Percentiles rank a stretch among this genome's conserved stretches.
phyloP scores from a whole-genome alignment of 1,139 yeast genomes.

The Debaryomycetaceae sp. region DNA sequence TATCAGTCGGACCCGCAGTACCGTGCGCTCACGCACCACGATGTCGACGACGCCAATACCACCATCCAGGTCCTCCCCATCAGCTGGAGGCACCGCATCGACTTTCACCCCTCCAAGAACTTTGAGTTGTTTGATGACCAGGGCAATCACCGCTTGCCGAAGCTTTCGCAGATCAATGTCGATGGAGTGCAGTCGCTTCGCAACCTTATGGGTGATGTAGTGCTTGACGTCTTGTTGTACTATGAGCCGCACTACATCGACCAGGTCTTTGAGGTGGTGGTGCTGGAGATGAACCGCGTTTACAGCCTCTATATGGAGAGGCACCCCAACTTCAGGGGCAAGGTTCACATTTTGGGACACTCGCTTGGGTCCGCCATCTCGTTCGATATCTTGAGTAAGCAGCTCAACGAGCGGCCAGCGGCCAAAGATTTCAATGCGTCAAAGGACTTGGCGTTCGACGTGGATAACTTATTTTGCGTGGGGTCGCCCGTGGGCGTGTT shows the following conservation, averaged over 20 bases:
- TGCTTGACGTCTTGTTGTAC: slow-evolving; percentile 77
- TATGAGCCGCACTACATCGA: slow-evolving; percentile 72
- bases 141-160: slow-evolving; percentile 48
- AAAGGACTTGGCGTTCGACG: slow-evolving; percentile 57
- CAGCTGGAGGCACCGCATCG: slow-evolving; percentile 71
- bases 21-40: slow-evolving; percentile 31
- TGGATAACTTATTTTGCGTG: slow-evolving; percentile 69
- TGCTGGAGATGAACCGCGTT: slow-evolving; percentile 64
- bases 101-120: slow-evolving; percentile 49
- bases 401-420: slow-evolving; percentile 28
- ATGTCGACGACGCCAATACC: slow-evolving; percentile 36
- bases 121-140: slow-evolving; percentile 23
- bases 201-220: slow-evolving; percentile 77
- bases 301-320: slow-evolving; percentile 54
- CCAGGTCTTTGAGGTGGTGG: slow-evolving; percentile 63
- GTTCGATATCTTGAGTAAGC: slow-evolving; percentile 67
- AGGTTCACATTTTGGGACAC: slow-evolving; percentile 82
- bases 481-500: slow-evolving; percentile 94
- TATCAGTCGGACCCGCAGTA: slow-evolving; percentile 44
- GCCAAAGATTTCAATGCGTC: slow-evolving; percentile 15
- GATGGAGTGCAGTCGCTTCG: slow-evolving; percentile 77
- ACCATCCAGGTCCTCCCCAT: slow-evolving; percentile 74
- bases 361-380: slow-evolving; percentile 86
- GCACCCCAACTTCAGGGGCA: slow-evolving; percentile 76
- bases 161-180: slow-evolving; percentile 70